A percentile compares a stretch with the other conserved stretches of the same genome.
Evolutionary conservation across 306 rosid genomes (phyloP).

Genomic region (Ceratonia siliqua): DNA sequence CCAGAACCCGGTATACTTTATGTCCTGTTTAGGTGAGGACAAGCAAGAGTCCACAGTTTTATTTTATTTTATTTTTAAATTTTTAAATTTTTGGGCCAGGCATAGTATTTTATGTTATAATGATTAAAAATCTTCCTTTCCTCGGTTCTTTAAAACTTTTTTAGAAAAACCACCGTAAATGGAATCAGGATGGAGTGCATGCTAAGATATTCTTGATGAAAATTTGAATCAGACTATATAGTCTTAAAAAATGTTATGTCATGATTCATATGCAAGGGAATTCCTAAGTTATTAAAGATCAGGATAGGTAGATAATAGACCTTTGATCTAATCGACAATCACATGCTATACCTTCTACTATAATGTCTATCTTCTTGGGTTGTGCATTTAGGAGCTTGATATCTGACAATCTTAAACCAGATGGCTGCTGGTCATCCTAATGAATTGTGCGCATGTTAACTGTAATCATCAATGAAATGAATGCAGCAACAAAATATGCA

Average conservation of each 20-base stretch:
- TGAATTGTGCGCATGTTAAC: conserved; percentile 16
- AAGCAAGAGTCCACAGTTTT: conserved; percentile 12
- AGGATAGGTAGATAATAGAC: not conserved
- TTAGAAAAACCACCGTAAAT: not conserved
- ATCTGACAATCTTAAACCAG: not conserved
- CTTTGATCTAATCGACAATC: conserved; percentile 13
- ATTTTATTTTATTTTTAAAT: not conserved
- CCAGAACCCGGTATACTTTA: conserved; percentile 30
- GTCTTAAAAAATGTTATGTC: not conserved
- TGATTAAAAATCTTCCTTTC: conserved; percentile 19
- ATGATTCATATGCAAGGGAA: conserved; percentile 3
- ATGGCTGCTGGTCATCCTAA: not conserved
- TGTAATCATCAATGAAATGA: not conserved
- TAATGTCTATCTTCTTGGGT: not conserved
- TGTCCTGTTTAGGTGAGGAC: conserved; percentile 26
- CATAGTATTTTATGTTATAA: conserved; percentile 12
- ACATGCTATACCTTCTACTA: not conserved
- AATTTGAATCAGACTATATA: conserved; percentile 25
- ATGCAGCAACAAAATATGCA: not conserved
- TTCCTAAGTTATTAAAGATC: not conserved
- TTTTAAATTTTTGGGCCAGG: no score
- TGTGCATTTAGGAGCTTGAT: not conserved
- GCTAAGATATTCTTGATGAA: conserved; percentile 32
- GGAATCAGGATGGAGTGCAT: conserved; percentile 43
- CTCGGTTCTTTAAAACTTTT: conserved; percentile 24